These are phyloP conservation scores for Stereum hirsutum DNA, from an alignment of 1,284 basidiomycete species.

Conservation along the genomic window DNA sequence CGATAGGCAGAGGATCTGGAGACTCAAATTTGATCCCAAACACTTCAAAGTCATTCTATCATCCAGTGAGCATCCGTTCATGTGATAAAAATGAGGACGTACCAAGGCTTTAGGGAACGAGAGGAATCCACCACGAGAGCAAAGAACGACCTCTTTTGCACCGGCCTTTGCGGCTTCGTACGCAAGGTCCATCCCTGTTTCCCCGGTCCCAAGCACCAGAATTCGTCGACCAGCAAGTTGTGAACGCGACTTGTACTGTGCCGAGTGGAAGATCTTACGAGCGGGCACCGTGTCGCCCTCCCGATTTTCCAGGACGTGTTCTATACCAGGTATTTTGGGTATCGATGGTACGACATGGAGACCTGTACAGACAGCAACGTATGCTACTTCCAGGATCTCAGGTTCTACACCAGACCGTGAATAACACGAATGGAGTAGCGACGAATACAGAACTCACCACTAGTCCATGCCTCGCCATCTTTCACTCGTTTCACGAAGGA, in stretches of 20 bases:
- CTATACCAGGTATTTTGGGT: constrained; percentile 38
- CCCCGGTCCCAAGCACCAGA: constrained; percentile 52
- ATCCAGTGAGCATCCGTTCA: neutral
- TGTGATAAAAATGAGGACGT: constrained; percentile 2
- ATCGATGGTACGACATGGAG: constrained; percentile 42
- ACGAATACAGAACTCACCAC: constrained; percentile 12
- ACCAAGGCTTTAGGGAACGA: constrained; percentile 52
- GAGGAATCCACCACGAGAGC: constrained; percentile 44
- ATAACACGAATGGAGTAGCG: neutral
- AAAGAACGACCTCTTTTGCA: constrained; percentile 46
- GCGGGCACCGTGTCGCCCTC: constrained; percentile 12
- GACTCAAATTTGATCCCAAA: constrained; percentile 38
- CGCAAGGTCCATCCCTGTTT: constrained; percentile 62
- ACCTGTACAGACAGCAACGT: constrained; percentile 38
- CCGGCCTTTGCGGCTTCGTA: constrained; percentile 42
- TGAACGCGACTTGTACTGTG: constrained; percentile 36
- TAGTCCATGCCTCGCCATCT: constrained; percentile 18
- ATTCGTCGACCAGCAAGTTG: constrained; percentile 39
- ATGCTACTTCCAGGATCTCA: constrained; percentile 21
- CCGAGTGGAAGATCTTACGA: constrained; percentile 39
- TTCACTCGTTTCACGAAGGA: constrained; percentile 19
- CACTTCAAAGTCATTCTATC: constrained; percentile 49
- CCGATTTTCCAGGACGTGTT: constrained; percentile 20
- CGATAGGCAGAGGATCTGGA: constrained; percentile 42
- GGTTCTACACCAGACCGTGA: neutral